Evolutionary conservation across 1,284 basidiomycete genomes (phyloP).

Genomic region (Cryptococcus sp.): DNA sequence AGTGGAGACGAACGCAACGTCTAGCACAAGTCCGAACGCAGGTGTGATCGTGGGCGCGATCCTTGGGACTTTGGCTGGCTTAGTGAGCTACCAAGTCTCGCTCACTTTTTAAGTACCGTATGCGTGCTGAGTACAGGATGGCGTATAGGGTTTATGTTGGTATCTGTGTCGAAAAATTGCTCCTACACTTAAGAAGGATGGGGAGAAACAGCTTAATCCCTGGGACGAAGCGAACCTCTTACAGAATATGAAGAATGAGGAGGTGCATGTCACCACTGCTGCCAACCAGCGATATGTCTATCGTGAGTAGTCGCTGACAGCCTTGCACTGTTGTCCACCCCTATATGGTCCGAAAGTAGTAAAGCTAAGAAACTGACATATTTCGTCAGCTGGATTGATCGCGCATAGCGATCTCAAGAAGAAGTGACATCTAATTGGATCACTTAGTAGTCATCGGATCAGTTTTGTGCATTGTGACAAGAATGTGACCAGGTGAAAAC

Average conservation of each 20-base stretch:
- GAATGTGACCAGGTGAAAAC: conserved; percentile 1
- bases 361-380: background rate
- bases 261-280: conserved; percentile 39
- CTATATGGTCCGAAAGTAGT: too few relatives aligned
- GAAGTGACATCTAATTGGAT: background rate
- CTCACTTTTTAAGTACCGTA: background rate
- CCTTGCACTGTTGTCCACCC: background rate
- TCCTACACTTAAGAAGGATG: conserved; percentile 5
- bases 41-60: conserved; percentile 36
- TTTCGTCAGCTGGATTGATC: conserved; percentile 34
- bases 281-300: conserved; percentile 45
- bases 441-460: background rate
- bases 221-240: conserved; percentile 42
- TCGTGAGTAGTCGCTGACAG: conserved; percentile 26
- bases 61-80: conserved; percentile 30
- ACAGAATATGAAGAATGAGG: conserved; percentile 43
- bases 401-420: conserved; percentile 37
- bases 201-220: conserved; percentile 27
- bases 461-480: background rate
- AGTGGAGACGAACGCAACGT: background rate
- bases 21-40: conserved; percentile 17
- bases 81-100: conserved; percentile 20
- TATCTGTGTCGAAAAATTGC: conserved; percentile 22
- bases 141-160: conserved; percentile 21
- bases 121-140: background rate